Base-by-base conservation (phyloP, 2,329 filamentous ascomycete species). In the Elsinoe batatas region DNA sequence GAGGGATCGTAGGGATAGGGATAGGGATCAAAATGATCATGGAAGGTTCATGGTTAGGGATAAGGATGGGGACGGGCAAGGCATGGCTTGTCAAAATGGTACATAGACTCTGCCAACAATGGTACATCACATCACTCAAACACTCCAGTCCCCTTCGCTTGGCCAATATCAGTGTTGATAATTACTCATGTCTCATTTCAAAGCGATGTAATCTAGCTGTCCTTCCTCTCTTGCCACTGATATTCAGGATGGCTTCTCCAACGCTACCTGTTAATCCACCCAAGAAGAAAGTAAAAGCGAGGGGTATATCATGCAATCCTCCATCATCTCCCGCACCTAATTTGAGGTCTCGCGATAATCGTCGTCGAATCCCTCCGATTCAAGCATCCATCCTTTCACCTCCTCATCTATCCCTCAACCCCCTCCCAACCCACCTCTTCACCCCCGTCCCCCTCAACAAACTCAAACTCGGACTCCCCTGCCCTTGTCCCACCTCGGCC, bases 251-350 rank as follows among this genome's bases (percentile, higher is more conserved):
- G 7, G 26, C 26, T 3, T 30, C 26, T 30, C 26, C 8, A 42
- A 42, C 6, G 15, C 38, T 20, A 42, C 4, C 15, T 42, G 3
- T 6, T 20, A 15, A 15, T 42, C 15, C 38, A 18, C 38, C 38
- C 18, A 20, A 6, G 18, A 26, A 44, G 40, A 44, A 44, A 44
- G 6, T 6, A 26, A 44, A 22, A 44, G 26, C 40, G 40, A 44
- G 40, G 40, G 40, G 40, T 44, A 44, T 44, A 44, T 22, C 40
- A 44, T 44, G 40, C 40, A 44, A 44, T 12, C 40, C 20, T n/a
- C 36, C 36, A 6, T 38, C 36, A 5, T 38, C 5, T 44, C n/a
- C n/a, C n/a, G n/a, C n/a, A n/a, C n/a, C n/a, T n/a, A n/a, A n/a
- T n/a, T n/a, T n/a, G n/a, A n/a, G n/a, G n/a, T n/a, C n/a, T n/a